Evolutionary conservation across 257 asterid species (phyloP), one percentile per base, ranked within the genome.

Genomic region (Rubia yunnanensis): DNA sequence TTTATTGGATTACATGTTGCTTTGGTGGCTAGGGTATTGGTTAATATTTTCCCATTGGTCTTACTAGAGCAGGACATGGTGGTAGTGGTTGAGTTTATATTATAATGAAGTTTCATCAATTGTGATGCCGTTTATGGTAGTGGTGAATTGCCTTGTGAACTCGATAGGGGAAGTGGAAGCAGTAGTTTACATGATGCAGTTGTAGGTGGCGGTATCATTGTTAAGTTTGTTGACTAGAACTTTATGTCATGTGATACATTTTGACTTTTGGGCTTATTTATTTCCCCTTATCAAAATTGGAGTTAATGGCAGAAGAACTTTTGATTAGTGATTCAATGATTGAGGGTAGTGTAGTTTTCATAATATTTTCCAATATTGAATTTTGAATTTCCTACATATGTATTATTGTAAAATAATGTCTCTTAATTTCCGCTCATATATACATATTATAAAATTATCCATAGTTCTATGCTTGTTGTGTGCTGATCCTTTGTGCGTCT

Each of bases 61-160:
- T 87, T 65, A 78, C 95, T 76, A 95, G 97, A 76, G 95, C 95
- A 72, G 97, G 97, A 67, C 92, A 90, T 81, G 97, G 97, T 70
- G 97, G 97, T 57, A 81, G 70, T 82, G 97, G 97, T 63, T 95
- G 97, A 52, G 97, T 84, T 83, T 86, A n/a, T 90, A 81, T 78
- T 80, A 80, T 30, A 81, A 77, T 52, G 92, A 53, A 73, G 74
- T 67, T 87, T 81, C 72, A 70, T 85, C 41, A 75, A 50, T 22
- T 95, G 97, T 74, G 95, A 95, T 66, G 50, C 64, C 76, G 73
- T 82, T 65, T 90, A 90, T 63, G 97, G 94, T 57, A 71, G 81
- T 76, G 74, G 73, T 56, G 90, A 83, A 77, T 83, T 90, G 77
- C 97, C 97, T 56, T 90, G 97, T 81, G 89, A 87, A 79, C 88